These are phyloP conservation scores for Calonectria leucothoes DNA, from an alignment of 2,329 filamentous ascomycete species.

Conservation along the genomic window DNA sequence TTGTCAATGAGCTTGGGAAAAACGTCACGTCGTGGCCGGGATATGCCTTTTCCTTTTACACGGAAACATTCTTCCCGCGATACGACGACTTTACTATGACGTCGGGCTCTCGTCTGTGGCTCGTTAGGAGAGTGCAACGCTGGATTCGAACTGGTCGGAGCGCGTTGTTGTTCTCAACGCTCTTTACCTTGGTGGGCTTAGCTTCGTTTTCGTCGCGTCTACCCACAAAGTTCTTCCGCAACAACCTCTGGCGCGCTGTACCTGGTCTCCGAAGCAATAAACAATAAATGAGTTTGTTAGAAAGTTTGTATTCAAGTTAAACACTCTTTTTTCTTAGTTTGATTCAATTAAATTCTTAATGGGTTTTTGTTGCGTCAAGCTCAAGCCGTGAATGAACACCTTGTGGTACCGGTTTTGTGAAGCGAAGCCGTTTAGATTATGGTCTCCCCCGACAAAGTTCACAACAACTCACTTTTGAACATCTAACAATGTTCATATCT, in stretches of 20 bases:
- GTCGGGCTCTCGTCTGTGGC: not conserved
- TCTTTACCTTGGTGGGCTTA: not conserved
- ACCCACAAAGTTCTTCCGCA: not conserved
- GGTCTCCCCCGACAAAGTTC: too few relatives aligned
- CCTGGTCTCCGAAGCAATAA: not conserved
- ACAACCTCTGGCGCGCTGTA: not conserved
- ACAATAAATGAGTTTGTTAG: not conserved
- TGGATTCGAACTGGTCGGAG: not conserved
- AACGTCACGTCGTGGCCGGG: constrained; percentile 16
- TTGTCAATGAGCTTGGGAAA: constrained; percentile 2
- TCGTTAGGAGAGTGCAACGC: not conserved
- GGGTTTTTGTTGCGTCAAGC: not conserved
- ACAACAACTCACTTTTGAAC: too few relatives aligned
- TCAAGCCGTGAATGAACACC: too few relatives aligned
- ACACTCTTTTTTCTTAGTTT: not conserved
- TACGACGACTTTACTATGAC: not conserved
- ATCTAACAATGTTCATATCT: too few relatives aligned
- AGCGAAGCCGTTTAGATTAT: too few relatives aligned
- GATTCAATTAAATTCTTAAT: not conserved
- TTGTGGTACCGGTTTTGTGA: too few relatives aligned
- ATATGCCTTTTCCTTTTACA: constrained; percentile 3
- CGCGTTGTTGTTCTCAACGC: not conserved
- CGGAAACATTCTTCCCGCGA: not conserved
- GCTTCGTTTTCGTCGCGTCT: not conserved
- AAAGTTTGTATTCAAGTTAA: not conserved